Conservation (phyloP, 148 eudicot genomes). For the Suaeda aralocaspica region DNA sequence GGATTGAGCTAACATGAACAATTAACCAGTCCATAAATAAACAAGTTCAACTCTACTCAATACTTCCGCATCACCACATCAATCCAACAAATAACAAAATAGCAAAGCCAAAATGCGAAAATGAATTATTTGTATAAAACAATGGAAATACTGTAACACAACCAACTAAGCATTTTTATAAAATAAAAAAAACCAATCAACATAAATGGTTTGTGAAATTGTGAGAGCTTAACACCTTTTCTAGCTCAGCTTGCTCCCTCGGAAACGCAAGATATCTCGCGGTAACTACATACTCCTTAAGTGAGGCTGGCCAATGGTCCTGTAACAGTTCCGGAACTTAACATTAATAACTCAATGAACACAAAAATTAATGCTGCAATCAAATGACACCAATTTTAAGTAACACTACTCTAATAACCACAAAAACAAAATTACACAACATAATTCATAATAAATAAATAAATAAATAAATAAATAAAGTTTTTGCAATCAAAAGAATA, state of each 20-base stretch:
- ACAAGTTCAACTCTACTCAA: too few relatives aligned
- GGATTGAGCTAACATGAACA: too few relatives aligned
- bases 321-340: constrained; percentile 7
- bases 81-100: too few relatives aligned
- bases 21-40: too few relatives aligned
- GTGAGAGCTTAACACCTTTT: constrained; percentile 36
- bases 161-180: neutral
- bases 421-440: too few relatives aligned
- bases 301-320: constrained; percentile 83
- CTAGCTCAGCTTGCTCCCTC: constrained; percentile 63
- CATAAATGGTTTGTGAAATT: neutral
- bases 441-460: too few relatives aligned
- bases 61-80: too few relatives aligned
- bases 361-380: neutral
- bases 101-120: too few relatives aligned
- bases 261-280: constrained; percentile 54
- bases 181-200: neutral
- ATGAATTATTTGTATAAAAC: too few relatives aligned
- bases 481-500: neutral
- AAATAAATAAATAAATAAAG: too few relatives aligned
- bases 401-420: too few relatives aligned
- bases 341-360: neutral
- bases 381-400: neutral
- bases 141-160: too few relatives aligned
- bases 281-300: constrained; percentile 55